Percentiles rank a stretch among this genome's conserved stretches.
phyloP scores from a whole-genome alignment of 257 asterid genomes.

The Plectranthus barbatus region DNA sequence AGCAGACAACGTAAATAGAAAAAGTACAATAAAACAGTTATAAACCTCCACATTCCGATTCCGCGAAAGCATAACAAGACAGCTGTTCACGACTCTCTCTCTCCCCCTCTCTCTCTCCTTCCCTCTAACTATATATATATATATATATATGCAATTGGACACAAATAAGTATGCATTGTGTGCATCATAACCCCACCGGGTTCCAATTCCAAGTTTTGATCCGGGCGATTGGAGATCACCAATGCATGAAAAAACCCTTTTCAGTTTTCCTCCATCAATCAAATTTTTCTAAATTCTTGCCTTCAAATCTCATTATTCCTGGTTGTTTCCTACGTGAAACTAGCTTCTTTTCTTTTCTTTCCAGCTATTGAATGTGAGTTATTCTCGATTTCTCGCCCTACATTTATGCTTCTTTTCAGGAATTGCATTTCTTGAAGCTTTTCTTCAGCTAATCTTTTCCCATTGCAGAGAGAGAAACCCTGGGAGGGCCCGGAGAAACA shows the following conservation, averaged over 20 bases:
- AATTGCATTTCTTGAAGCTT: conserved; percentile 13
- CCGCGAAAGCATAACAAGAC: neutral
- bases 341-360: conserved; percentile 42
- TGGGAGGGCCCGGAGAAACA: neutral
- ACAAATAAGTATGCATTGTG: too few relatives aligned
- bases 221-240: conserved; percentile 18
- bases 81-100: conserved; percentile 14
- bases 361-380: conserved; percentile 14
- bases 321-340: conserved; percentile 6
- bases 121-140: neutral
- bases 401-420: conserved; percentile 12
- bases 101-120: conserved; percentile 15
- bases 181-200: conserved; percentile 2
- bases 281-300: conserved; percentile 2
- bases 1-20: conserved; percentile 5
- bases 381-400: conserved; percentile 17
- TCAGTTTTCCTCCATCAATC: neutral
- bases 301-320: conserved; percentile 13
- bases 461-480: neutral
- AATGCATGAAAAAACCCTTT: conserved; percentile 4
- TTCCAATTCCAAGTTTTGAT: neutral
- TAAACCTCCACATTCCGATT: conserved; percentile 11
- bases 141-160: too few relatives aligned
- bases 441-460: conserved; percentile 2
- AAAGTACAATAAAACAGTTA: conserved; percentile 13